A percentile compares a stretch with the other conserved stretches of the same genome.
These are phyloP conservation scores for Theileria equi DNA, from an alignment of 169 alveolate species.

Conservation along the genomic window DNA sequence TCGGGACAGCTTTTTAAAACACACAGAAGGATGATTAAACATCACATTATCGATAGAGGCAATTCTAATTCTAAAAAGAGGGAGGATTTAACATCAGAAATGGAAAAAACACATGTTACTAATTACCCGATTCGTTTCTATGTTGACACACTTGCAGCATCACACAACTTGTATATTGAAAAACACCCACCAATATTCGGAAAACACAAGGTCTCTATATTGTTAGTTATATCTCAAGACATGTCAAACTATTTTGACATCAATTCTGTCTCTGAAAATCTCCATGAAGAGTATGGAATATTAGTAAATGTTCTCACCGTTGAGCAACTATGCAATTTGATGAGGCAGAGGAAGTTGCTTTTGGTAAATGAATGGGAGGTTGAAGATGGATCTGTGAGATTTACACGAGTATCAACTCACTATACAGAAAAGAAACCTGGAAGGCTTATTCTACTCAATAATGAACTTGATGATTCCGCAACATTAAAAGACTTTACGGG, in stretches of 20 bases:
- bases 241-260: constrained; percentile 44
- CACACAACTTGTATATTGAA: constrained; percentile 35
- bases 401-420: neutral
- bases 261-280: constrained; percentile 30
- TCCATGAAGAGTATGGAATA: constrained; percentile 37
- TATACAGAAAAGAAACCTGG: constrained; percentile 23
- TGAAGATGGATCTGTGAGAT: neutral
- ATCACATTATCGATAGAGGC: neutral
- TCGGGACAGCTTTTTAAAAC: constrained; percentile 28
- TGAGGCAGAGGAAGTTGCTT: constrained; percentile 15
- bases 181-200: constrained; percentile 16
- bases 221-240: constrained; percentile 32
- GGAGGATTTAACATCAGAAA: neutral
- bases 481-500: neutral
- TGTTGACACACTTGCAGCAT: constrained; percentile 30
- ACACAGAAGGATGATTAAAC: constrained; percentile 22
- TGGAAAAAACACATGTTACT: constrained; percentile 11
- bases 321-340: constrained; percentile 19
- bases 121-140: constrained; percentile 39
- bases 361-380: constrained; percentile 11
- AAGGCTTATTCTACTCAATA: constrained; percentile 2
- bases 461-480: neutral
- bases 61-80: neutral
- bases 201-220: constrained; percentile 20
- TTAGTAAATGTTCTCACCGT: constrained; percentile 27